Evolutionary conservation across 1,284 basidiomycete species (phyloP).

Genomic region (Cystobasidium slooffiae): DNA sequence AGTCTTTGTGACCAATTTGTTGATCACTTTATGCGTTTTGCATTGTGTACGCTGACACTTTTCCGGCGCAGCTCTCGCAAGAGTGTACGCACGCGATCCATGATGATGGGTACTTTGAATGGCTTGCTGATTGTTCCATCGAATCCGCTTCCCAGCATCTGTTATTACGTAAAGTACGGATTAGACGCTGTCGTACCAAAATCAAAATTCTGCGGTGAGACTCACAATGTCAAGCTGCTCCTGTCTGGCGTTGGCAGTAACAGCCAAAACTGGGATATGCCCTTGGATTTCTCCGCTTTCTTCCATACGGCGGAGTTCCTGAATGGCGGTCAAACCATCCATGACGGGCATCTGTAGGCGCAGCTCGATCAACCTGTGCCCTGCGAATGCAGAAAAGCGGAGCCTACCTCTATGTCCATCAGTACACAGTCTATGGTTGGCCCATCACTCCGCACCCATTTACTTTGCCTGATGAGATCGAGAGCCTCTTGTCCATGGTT

Average conservation of each 20-base stretch:
- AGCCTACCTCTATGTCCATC: constrained; percentile 39
- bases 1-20: background rate
- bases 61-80: constrained; percentile 4
- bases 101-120: constrained; percentile 41
- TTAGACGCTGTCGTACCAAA: background rate
- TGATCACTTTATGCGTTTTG: background rate
- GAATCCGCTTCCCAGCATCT: constrained; percentile 40
- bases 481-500: constrained; percentile 51
- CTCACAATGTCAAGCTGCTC: constrained; percentile 33
- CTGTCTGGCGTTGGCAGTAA: constrained; percentile 42
- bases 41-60: background rate
- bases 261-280: constrained; percentile 39
- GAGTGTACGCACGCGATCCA: constrained; percentile 36
- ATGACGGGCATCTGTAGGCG: constrained; percentile 38
- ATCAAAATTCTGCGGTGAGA: too few species aligned
- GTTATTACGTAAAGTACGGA: background rate
- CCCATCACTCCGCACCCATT: constrained; percentile 32
- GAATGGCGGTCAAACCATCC: constrained; percentile 41
- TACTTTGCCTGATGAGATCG: constrained; percentile 45
- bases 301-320: constrained; percentile 29
- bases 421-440: constrained; percentile 24
- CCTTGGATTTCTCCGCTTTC: constrained; percentile 22
- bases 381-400: background rate
- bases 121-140: constrained; percentile 41
- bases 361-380: background rate